Conservation (phyloP, 371 early-diverging fungal genomes). For the Zychaea mexicana region DNA sequence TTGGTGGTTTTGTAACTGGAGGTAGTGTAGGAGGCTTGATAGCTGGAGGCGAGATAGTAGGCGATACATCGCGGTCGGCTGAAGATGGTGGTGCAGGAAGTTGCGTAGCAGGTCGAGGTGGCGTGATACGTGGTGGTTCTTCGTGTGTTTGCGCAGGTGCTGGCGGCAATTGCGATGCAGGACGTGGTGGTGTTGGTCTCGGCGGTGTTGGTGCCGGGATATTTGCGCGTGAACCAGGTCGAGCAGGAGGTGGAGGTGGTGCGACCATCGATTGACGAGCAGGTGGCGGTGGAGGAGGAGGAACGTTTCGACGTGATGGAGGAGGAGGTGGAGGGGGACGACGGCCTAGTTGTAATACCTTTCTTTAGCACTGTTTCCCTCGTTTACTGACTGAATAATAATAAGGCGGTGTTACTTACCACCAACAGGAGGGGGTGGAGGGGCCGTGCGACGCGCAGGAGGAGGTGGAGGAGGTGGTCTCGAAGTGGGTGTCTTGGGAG, state of each 20-base stretch:
- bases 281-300: slow-evolving; percentile 23
- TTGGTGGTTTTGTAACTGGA: neutral
- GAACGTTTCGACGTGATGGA: slow-evolving; percentile 12
- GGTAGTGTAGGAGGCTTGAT: neutral
- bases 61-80: neutral
- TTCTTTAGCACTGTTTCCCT: no score
- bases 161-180: slow-evolving; percentile 9
- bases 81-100: neutral
- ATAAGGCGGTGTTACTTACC: slow-evolving; percentile 19
- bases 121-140: slow-evolving; percentile 2
- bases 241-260: slow-evolving; percentile 34
- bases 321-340: slow-evolving; percentile 46
- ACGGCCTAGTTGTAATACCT: slow-evolving; percentile 27
- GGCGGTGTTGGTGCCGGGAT: slow-evolving; percentile 5
- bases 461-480: slow-evolving; percentile 45
- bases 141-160: neutral
- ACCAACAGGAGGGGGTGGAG: slow-evolving; percentile 38
- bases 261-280: slow-evolving; percentile 12
- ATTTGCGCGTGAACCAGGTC: slow-evolving; percentile 3
- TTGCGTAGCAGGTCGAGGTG: neutral
- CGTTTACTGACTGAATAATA: neutral
- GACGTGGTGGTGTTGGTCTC: slow-evolving; percentile 14
- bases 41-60: neutral
- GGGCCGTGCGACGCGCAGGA: slow-evolving; percentile 21
- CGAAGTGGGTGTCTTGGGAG: slow-evolving; percentile 14